Base-by-base conservation (phyloP, 805 yeast species). In the Kazachstania bromeliacearum region DNA sequence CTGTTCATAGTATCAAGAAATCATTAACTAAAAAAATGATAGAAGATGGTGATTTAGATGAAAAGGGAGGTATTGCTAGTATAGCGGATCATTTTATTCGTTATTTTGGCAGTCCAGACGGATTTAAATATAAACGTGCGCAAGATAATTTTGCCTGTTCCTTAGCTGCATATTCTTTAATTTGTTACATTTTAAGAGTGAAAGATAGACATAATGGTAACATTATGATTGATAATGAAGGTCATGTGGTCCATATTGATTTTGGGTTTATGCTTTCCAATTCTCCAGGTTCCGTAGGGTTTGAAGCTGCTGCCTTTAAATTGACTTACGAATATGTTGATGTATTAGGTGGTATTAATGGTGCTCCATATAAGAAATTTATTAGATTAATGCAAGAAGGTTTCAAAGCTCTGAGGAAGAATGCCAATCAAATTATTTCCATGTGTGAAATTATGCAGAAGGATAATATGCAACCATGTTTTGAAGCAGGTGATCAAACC, bases 131-230 rank as follows among this genome's bases (percentile, higher is more conserved):
- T 59, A 74, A 67, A 49, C 66, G 71, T 38, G 96, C 97, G 0
- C 94, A 87, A 53, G 79, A 77, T 31, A 82, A 81, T 46, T 92
- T 92, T 60, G 83, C 94, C 2, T 68, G 70, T 33, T 85, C 96
- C 14, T 66, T 92, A 45, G 97, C 98, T 0, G 81, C 94, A 0
- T 92, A 89, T 59, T 87, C 96, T 0, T 77, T 92, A 13, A 79
- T 92, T 23, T 85, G 96, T 42, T 92, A 87, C 47, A 64, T 89
- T 28, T 64, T 92, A 34, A 97, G 89, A 62, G 84, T 92, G 41
- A 92, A 92, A 57, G 98, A 92, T 59, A 74, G 98, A 47, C 98
- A 89, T 55, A 89, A 89, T 55, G 98, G 98, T 52, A 92, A 92
- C 57, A 88, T 92, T 40, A 89, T 92, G 98, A 66, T 89, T 27